Evolutionary conservation across 176 grass and related monocot species (phyloP).

Genomic region (Calamus simplicifolius): DNA sequence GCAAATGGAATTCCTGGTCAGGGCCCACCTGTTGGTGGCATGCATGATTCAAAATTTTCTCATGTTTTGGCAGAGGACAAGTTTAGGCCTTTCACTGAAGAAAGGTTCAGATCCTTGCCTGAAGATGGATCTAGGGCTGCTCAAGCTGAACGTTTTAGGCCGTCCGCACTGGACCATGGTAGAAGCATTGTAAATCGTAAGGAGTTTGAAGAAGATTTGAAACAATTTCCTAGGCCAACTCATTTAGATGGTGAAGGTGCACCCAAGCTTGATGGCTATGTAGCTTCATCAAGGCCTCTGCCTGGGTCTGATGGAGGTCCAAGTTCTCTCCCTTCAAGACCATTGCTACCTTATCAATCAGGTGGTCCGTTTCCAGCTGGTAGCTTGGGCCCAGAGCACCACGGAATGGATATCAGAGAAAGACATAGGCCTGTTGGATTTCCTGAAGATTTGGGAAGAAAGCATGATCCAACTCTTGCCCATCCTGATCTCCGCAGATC

Average conservation of each 20-base stretch:
- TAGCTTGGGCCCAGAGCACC: conserved; percentile 8
- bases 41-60: conserved; percentile 3
- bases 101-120: conserved; percentile 26
- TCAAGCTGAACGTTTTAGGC: conserved; percentile 27
- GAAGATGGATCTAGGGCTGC: conserved; percentile 29
- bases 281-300: conserved; percentile 6
- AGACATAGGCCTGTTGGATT: conserved; percentile 22
- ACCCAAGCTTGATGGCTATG: conserved; percentile 18
- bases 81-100: conserved; percentile 16
- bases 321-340: conserved; percentile 32
- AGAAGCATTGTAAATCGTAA: conserved; percentile 28
- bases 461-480: conserved; percentile 16
- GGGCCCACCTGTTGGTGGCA: conserved; percentile 22
- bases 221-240: conserved; percentile 38
- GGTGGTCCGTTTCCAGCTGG: conserved; percentile 28
- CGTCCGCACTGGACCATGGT: conserved; percentile 37
- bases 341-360: conserved; percentile 33
- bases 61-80: conserved; percentile 10
- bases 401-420: conserved; percentile 11
- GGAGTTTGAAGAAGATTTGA: conserved; percentile 42
- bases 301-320: conserved; percentile 27
- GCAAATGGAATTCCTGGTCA: conserved; percentile 27
- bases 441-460: conserved; percentile 47
- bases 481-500: conserved; percentile 34
- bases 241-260: conserved; percentile 38